phyloP scores from a whole-genome alignment of 495 filamentous ascomycete species.

The Neurospora terricola region DNA sequence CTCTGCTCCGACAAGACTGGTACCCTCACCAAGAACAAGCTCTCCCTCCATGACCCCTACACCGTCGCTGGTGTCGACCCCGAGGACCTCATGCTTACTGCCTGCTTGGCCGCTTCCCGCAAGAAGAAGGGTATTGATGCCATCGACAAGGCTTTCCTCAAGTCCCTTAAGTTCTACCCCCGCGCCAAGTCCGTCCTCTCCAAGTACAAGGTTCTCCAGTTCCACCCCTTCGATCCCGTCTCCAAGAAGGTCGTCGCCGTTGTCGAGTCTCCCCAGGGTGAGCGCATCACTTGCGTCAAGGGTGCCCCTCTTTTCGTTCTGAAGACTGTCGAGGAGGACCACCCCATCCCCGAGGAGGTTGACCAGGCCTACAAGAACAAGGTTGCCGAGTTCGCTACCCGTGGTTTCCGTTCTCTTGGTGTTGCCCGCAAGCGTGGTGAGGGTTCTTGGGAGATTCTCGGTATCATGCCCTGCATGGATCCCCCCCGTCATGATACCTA shows the following conservation, averaged over 20 bases:
- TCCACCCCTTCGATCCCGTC: slow-evolving; percentile 85
- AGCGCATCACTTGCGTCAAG: slow-evolving; percentile 80
- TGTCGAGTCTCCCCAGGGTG: slow-evolving; percentile 70
- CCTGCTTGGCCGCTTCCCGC: slow-evolving; percentile 81
- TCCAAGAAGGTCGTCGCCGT: slow-evolving; percentile 87
- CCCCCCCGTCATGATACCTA: slow-evolving; percentile 87
- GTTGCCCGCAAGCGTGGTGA: slow-evolving; percentile 77
- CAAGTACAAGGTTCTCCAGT: slow-evolving; percentile 70
- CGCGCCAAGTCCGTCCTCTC: slow-evolving; percentile 62
- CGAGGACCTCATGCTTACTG: slow-evolving; percentile 82
- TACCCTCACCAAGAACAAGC: slow-evolving; percentile 88
- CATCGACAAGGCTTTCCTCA: slow-evolving; percentile 90
- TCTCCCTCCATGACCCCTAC: slow-evolving; percentile 76
- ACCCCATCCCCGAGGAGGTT: slow-evolving; percentile 61
- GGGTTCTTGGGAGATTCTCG: slow-evolving; percentile 77
- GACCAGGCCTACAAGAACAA: slow-evolving; percentile 78
- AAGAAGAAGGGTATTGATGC: slow-evolving; percentile 94
- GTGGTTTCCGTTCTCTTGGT: slow-evolving; percentile 87
- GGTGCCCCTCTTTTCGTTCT: slow-evolving; percentile 80
- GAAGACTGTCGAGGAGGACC: slow-evolving; percentile 72
- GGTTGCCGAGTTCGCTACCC: slow-evolving; percentile 79
- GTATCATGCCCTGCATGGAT: slow-evolving; percentile 89
- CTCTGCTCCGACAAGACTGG: slow-evolving; percentile 97
- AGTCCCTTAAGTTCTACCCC: slow-evolving; percentile 69
- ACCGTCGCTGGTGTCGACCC: slow-evolving; percentile 67